Conservation (phyloP, 139 green algal species). For the Dunaliella primolecta region DNA sequence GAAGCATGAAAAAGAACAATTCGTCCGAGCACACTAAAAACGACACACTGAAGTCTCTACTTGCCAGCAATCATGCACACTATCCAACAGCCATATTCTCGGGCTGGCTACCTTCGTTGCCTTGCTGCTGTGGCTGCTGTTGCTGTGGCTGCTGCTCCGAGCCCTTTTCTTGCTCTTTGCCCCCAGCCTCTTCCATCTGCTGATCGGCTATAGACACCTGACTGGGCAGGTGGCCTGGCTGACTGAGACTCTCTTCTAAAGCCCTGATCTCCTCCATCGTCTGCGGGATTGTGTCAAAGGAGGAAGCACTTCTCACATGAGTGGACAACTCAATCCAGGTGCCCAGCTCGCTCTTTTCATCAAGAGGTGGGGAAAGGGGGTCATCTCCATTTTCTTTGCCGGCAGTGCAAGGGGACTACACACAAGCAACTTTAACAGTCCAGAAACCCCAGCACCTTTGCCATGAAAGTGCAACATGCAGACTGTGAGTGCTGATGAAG, state of each 20-base stretch:
- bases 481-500: no score
- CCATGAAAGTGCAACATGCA: not conserved
- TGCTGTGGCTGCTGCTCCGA: not conserved
- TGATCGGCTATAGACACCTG: slow-evolving; percentile 28
- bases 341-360: not conserved
- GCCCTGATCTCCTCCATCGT: slow-evolving; percentile 87
- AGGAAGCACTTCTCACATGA: no score
- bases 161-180: not conserved
- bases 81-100: not conserved
- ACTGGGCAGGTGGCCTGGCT: slow-evolving; percentile 66
- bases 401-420: not conserved
- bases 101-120: not conserved
- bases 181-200: not conserved
- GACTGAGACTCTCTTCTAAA: slow-evolving; percentile 79
- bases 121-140: slow-evolving; percentile 1
- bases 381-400: not conserved
- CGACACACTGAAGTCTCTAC: no score
- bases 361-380: not conserved
- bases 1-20: no score
- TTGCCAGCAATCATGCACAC: not conserved
- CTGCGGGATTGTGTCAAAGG: slow-evolving; percentile 14
- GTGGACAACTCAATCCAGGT: no score
- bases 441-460: not conserved
- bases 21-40: no score
- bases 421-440: not conserved